These are phyloP conservation scores for Leptographium wingfieldii DNA, from an alignment of 2,329 filamentous ascomycete genomes.

Conservation along the genomic window DNA sequence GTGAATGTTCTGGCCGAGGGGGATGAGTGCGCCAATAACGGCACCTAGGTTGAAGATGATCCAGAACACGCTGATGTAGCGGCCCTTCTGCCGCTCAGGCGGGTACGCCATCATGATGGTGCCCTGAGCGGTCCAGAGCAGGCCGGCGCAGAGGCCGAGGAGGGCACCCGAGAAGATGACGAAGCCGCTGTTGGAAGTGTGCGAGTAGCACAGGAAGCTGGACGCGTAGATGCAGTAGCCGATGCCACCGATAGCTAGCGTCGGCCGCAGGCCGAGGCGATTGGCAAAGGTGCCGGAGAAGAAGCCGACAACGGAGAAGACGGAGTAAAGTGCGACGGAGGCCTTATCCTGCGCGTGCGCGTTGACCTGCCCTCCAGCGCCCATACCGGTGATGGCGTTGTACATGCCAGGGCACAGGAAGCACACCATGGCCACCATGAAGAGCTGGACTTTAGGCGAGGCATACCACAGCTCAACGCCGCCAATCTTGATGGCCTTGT, in stretches of 20 bases:
- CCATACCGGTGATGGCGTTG: conserved; percentile 16
- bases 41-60: conserved; percentile 88
- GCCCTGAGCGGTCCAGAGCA: conserved; percentile 73
- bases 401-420: conserved; percentile 28
- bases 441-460: conserved; percentile 57
- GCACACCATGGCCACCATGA: conserved; percentile 59
- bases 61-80: conserved; percentile 87
- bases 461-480: conserved; percentile 53
- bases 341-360: conserved; percentile 11
- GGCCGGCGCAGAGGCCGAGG: conserved; percentile 64
- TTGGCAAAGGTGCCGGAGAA: conserved; percentile 69
- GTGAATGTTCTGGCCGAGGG: conserved; percentile 51
- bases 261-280: conserved; percentile 54
- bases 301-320: conserved; percentile 48
- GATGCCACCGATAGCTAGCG: conserved; percentile 58
- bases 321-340: conserved; percentile 35
- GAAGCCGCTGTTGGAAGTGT: conserved; percentile 55
- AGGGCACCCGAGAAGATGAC: conserved; percentile 64
- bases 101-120: conserved; percentile 88
- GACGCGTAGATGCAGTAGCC: conserved; percentile 67
- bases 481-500: conserved; percentile 46
- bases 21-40: conserved; percentile 71
- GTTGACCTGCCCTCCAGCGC: conserved; percentile 16
- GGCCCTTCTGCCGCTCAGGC: conserved; percentile 66
- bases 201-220: conserved; percentile 57